Conservation (phyloP, 345 rosid genomes). For the Sonneratia alba region DNA sequence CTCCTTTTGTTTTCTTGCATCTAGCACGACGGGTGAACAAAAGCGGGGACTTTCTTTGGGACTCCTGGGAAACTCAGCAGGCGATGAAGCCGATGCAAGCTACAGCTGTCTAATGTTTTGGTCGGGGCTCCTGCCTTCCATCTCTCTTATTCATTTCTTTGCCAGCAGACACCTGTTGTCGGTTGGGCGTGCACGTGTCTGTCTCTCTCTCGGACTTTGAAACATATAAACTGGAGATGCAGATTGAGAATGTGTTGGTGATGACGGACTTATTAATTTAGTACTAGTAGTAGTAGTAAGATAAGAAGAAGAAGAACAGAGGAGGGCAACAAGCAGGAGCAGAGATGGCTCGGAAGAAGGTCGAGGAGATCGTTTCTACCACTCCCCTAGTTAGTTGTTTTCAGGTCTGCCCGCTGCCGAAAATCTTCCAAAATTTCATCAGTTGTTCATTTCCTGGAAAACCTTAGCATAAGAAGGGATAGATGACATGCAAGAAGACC, state of each 20-base stretch:
- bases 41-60: no score
- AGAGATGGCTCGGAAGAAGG: slow-evolving; percentile 37
- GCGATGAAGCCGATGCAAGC: no score
- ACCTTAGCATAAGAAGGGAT: neutral
- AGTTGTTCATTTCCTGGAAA: neutral
- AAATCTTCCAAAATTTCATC: neutral
- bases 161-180: neutral
- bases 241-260: neutral
- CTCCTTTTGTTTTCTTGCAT: no score
- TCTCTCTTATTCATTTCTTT: neutral
- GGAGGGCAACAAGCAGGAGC: slow-evolving; percentile 21
- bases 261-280: no score
- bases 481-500: neutral
- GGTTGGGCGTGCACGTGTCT: neutral
- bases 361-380: slow-evolving; percentile 45
- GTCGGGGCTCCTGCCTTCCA: no score
- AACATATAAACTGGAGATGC: neutral
- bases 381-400: slow-evolving; percentile 46
- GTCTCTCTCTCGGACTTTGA: neutral
- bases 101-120: no score
- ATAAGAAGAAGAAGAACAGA: neutral
- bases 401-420: slow-evolving; percentile 30
- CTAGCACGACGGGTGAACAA: no score
- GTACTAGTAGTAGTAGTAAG: no score
- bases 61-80: no score